phyloP scores from a whole-genome alignment of 2,329 filamentous ascomycete species.

The Aspergillus eucalypticola region DNA sequence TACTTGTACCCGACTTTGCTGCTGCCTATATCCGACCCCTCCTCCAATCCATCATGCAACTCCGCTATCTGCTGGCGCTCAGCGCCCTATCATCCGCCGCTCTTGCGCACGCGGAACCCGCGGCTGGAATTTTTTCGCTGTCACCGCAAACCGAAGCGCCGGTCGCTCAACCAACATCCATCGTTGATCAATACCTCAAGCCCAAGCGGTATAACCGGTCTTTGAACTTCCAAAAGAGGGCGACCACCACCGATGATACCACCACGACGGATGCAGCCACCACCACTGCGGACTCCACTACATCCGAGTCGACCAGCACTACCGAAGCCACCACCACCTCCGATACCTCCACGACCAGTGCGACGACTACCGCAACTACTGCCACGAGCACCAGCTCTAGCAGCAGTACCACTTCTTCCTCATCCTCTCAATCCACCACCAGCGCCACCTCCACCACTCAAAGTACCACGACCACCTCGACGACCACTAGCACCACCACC shows the following conservation, averaged over 20 bases:
- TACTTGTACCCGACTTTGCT: neutral
- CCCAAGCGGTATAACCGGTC: neutral
- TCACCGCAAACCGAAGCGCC: neutral
- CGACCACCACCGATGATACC: constrained; percentile 1
- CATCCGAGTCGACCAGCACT: neutral
- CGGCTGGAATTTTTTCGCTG: neutral
- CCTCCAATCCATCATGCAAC: neutral
- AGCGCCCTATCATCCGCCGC: neutral
- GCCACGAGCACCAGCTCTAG: neutral
- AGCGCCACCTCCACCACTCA: constrained; percentile 6
- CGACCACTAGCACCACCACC: constrained; percentile 6
- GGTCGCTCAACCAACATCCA: neutral
- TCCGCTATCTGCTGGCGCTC: neutral
- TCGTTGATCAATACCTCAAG: neutral
- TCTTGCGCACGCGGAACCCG: neutral
- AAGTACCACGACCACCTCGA: constrained; percentile 3
- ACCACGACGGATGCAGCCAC: neutral
- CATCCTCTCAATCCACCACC: constrained; percentile 7
- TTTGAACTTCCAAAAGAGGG: constrained; percentile 2
- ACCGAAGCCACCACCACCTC: constrained; percentile 1
- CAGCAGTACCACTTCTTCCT: neutral
- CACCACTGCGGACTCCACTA: neutral
- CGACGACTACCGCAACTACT: neutral
- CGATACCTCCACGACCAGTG: neutral
- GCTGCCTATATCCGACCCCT: neutral